phyloP scores from a whole-genome alignment of 192 early-diverging fungal genomes.

The Chytriomyces sp. region DNA sequence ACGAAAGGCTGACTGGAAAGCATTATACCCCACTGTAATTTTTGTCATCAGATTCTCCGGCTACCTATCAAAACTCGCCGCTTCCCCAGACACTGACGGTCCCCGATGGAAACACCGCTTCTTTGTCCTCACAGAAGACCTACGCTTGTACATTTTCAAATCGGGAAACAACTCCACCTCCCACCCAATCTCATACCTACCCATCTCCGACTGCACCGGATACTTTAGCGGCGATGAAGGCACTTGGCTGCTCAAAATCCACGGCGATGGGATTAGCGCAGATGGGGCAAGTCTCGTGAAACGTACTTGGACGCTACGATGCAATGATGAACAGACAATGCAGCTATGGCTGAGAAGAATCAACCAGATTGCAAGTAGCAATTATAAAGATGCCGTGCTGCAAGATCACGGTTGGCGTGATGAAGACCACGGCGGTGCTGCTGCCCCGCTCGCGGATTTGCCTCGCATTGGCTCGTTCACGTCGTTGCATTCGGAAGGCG shows the following conservation, averaged over 20 bases:
- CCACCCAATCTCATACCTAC: constrained; percentile 20
- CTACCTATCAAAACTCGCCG: constrained; percentile 12
- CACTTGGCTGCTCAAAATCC: constrained; percentile 15
- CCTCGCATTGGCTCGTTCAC: background rate
- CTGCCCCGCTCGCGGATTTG: background rate
- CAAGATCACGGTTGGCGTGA: background rate
- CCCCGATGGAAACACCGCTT: constrained; percentile 13
- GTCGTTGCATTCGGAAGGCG: background rate
- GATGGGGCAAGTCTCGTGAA: background rate
- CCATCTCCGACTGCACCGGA: background rate
- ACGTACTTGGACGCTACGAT: constrained; percentile 18
- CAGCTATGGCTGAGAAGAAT: background rate
- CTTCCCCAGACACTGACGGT: constrained; percentile 4
- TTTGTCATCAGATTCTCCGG: background rate
- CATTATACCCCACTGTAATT: background rate
- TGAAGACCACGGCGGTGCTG: background rate
- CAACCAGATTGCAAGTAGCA: background rate
- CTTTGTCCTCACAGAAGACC: constrained; percentile 3
- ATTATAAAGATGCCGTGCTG: background rate
- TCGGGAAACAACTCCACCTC: background rate
- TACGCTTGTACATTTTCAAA: constrained; percentile 15
- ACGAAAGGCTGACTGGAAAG: background rate
- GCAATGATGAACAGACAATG: constrained; percentile 12
- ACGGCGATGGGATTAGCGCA: background rate
- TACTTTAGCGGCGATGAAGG: background rate